Conservation (phyloP, 1,284 basidiomycete species). For the Irpex lacteus region DNA sequence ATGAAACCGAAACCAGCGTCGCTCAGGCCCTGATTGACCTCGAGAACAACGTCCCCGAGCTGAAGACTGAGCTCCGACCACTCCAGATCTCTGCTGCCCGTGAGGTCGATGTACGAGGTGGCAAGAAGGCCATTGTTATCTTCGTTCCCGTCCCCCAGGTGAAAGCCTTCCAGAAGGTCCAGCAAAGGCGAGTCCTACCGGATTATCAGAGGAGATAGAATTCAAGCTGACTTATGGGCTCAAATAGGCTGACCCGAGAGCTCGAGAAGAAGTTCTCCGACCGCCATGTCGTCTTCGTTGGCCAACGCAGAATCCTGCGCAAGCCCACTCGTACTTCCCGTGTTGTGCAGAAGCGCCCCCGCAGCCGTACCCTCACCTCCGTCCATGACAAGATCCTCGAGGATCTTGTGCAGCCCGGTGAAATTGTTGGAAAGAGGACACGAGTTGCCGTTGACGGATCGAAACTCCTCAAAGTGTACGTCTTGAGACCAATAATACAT, state of each 20-base stretch:
- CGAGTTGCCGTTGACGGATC: constrained; percentile 88
- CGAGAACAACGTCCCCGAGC: constrained; percentile 96
- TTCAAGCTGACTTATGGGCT: background rate
- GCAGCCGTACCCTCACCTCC: constrained; percentile 94
- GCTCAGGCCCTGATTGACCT: constrained; percentile 98
- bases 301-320: constrained; percentile 97
- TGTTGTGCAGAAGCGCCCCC: constrained; percentile 94
- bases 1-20: constrained; percentile 91
- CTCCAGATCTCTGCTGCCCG: constrained; percentile 98
- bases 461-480: constrained; percentile 94
- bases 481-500: constrained; percentile 20
- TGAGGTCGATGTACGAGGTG: constrained; percentile 98
- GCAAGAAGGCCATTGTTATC: constrained; percentile 99
- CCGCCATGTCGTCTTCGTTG: constrained; percentile 98
- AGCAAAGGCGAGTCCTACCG: constrained; percentile 75
- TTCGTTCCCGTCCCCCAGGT: constrained; percentile 98
- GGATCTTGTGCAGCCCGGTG: constrained; percentile 98
- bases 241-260: constrained; percentile 88
- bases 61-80: constrained; percentile 94
- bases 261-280: constrained; percentile 99
- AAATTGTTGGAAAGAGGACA: constrained; percentile 98
- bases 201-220: constrained; percentile 14
- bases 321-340: constrained; percentile 95
- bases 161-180: constrained; percentile 99
- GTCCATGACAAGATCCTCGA: constrained; percentile 99